Base-by-base conservation (phyloP, 2,329 filamentous ascomycete genomes). In the Fusarium falciforme region DNA sequence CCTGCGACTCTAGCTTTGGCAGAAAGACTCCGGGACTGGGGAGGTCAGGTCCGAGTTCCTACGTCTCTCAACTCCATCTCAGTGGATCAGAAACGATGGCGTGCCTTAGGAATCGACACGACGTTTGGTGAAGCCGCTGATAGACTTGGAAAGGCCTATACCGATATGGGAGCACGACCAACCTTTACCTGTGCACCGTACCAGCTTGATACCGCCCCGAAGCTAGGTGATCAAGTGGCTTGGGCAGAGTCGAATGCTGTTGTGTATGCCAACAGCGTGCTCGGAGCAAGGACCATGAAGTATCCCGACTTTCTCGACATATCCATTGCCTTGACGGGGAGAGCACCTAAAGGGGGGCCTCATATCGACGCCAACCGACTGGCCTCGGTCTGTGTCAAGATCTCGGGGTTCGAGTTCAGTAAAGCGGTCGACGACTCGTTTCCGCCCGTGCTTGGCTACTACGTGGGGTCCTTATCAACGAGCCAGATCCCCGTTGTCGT, bases 221-320 rank as follows among this genome's bases (percentile, higher is more conserved):
- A 58, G 16, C 14, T 58, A 0, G 85, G 83, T 5, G 83, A 86
- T 14, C 78, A 86, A 29, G 78, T 86, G 4, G 83, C 78, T 0
- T 86, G 85, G 83, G 83, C 82, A 1, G 84, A 86, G 69, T 86
- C 84, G 0, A 86, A 86, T 67, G 85, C 84, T 0, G 85, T 86
- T 0, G 82, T 86, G 0, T 86, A 80, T 65, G 84, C 84, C 1
- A 87, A 87, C 47, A 86, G 84, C 63, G 82, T 86, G 0, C 79
- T 87, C 0, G 85, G 84, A 0, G 84, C 85, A 0, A 79, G 80
- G 22, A 86, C 85, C 1, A 80, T 82, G 64, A 87, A 87, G 65
- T 86, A 85, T 64, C 85, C 85, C 0, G 84, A 86, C 60, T 84
- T 83, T 38, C 78, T 87, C 3, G 85, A 87, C 35, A 79, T 85